A percentile compares a stretch with the other conserved stretches of the same genome.
These are phyloP conservation scores for Penicillium sp. DNA, from an alignment of 2,329 filamentous ascomycete genomes.

Conservation along the genomic window DNA sequence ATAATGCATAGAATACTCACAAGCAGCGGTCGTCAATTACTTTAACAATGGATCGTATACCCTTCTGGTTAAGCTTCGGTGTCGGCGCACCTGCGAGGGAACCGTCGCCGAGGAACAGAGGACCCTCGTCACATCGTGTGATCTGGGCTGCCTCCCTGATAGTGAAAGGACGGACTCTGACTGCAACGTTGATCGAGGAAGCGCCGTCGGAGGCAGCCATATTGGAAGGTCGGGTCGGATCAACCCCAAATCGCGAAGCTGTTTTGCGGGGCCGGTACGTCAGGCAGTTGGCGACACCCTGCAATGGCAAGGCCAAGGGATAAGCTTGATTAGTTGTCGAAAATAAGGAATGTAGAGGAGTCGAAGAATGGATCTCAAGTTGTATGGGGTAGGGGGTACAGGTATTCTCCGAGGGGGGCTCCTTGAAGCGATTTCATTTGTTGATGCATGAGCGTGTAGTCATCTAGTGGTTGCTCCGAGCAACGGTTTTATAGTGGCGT, in stretches of 20 bases:
- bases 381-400: constrained; percentile 24
- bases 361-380: constrained; percentile 26
- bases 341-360: constrained; percentile 14
- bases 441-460: constrained; percentile 27
- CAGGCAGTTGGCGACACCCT: constrained; percentile 18
- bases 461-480: constrained; percentile 30
- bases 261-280: constrained; percentile 20
- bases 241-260: constrained; percentile 15
- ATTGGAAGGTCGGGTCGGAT: constrained; percentile 13
- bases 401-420: constrained; percentile 25
- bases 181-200: constrained; percentile 51
- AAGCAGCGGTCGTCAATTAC: constrained; percentile 94
- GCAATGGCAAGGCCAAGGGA: constrained; percentile 15
- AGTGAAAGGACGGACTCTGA: constrained; percentile 65
- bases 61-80: constrained; percentile 80
- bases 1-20: constrained; percentile 55
- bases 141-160: constrained; percentile 95
- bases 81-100: constrained; percentile 84
- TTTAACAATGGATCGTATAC: constrained; percentile 88
- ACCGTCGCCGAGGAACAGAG: constrained; percentile 92
- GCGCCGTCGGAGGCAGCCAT: constrained; percentile 46
- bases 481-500: constrained; percentile 26
- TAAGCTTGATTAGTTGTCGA: constrained; percentile 15
- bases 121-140: constrained; percentile 71
- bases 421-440: constrained; percentile 25